These are phyloP conservation scores for Lunularia cruciata DNA, from an alignment of 225 moss, liverwort and hornwort species.

Conservation along the genomic window DNA sequence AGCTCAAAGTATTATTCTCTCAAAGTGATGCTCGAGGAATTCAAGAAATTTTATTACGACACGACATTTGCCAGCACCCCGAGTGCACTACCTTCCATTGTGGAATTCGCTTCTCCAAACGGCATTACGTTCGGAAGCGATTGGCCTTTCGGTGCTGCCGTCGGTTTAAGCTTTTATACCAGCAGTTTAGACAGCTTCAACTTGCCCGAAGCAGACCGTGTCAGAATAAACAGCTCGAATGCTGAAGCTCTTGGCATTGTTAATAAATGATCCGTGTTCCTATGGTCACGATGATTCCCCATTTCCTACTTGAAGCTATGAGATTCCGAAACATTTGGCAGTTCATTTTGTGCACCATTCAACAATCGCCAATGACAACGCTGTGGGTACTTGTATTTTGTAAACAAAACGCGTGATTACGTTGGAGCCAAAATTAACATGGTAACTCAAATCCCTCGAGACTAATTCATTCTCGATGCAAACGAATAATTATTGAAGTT, in stretches of 20 bases:
- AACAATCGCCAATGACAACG: too few relatives aligned
- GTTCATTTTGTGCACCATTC: too few relatives aligned
- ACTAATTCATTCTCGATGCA: too few relatives aligned
- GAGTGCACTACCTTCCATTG: neutral
- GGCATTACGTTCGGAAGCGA: constrained; percentile 3
- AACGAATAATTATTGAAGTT: too few relatives aligned
- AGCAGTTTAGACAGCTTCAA: neutral
- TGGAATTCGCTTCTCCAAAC: constrained; percentile 4
- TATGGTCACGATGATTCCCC: too few relatives aligned
- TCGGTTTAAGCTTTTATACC: neutral
- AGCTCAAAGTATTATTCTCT: neutral
- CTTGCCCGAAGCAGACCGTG: neutral
- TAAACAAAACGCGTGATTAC: too few relatives aligned
- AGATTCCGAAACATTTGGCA: too few relatives aligned
- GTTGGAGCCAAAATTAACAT: too few relatives aligned
- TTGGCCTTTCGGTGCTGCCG: neutral
- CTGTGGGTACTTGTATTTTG: too few relatives aligned
- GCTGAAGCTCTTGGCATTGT: neutral
- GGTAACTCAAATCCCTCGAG: too few relatives aligned
- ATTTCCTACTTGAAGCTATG: too few relatives aligned
- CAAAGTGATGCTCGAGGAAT: neutral
- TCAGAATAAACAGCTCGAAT: neutral
- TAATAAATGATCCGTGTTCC: too few relatives aligned
- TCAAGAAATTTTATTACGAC: constrained; percentile 12
- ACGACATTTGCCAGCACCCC: constrained; percentile 1